These are phyloP conservation scores for Geotrichum carabidarum DNA, from an alignment of 1,139 yeast genomes.

Conservation along the genomic window DNA sequence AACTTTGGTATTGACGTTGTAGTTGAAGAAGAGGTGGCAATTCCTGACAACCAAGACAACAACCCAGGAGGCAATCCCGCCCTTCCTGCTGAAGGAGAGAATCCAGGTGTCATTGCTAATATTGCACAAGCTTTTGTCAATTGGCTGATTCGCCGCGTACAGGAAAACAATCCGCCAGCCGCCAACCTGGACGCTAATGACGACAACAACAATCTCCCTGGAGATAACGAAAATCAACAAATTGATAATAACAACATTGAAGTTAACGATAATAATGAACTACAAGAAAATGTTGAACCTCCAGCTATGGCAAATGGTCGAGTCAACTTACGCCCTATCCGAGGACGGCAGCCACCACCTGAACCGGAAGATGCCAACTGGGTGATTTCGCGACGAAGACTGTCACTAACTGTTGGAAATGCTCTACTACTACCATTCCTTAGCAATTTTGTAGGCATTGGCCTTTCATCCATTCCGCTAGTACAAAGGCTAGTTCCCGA, in stretches of 20 bases:
- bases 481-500: conserved; percentile 26
- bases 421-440: conserved; percentile 33
- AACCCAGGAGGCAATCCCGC: conserved; percentile 2
- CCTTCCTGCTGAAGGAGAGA: background rate
- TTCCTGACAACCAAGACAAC: background rate
- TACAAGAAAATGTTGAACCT: background rate
- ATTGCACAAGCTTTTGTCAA: background rate
- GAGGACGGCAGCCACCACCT: conserved; percentile 22
- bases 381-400: conserved; percentile 27
- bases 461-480: conserved; percentile 23
- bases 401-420: conserved; percentile 26
- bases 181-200: background rate
- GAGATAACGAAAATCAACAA: background rate
- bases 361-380: conserved; percentile 28
- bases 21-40: conserved; percentile 10
- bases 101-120: conserved; percentile 8
- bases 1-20: conserved; percentile 18
- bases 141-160: conserved; percentile 4
- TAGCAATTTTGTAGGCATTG: conserved; percentile 25
- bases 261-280: background rate
- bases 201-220: background rate
- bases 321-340: background rate
- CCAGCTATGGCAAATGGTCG: conserved; percentile 10
- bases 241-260: background rate
- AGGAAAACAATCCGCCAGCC: conserved; percentile 2